phyloP scores from a whole-genome alignment of 129 eudicot genomes.

The Cynara cardunculus region DNA sequence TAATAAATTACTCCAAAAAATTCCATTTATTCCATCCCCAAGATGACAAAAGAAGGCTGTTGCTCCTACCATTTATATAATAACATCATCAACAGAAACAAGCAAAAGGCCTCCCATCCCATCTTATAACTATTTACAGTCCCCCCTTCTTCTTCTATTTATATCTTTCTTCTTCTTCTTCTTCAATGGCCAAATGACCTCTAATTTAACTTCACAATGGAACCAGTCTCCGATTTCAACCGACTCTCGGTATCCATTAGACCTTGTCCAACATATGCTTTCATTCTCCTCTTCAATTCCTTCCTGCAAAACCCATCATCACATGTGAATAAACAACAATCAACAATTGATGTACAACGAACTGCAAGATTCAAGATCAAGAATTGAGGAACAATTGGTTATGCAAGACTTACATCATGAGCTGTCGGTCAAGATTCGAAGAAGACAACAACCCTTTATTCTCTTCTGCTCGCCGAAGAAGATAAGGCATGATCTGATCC shows the following conservation, averaged over 20 bases:
- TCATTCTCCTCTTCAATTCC: conserved; percentile 75
- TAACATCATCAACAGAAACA: conserved; percentile 11
- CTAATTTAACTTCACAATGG: conserved; percentile 38
- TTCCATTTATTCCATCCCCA: not conserved
- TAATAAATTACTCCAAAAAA: not conserved
- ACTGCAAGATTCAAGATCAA: not conserved
- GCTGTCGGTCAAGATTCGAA: conserved; percentile 62
- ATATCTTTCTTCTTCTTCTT: conserved; percentile 4
- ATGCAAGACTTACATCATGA: conserved; percentile 55
- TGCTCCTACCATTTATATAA: not conserved
- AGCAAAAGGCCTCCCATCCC: conserved; percentile 21
- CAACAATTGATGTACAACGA: not conserved
- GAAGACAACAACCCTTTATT: conserved; percentile 78
- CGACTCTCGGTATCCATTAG: conserved; percentile 15
- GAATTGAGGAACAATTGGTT: too few relatives aligned
- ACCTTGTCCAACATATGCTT: conserved; percentile 29
- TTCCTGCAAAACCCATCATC: conserved; percentile 39
- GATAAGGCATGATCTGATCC: conserved; percentile 91
- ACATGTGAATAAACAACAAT: not conserved
- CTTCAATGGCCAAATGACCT: conserved; percentile 12
- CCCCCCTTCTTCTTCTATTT: not conserved
- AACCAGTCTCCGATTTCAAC: conserved; percentile 24
- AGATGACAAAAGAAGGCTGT: not conserved
- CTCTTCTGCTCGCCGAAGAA: conserved; percentile 90
- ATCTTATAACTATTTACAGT: conserved; percentile 25